These are phyloP conservation scores for Sporisorium exsertum DNA, from an alignment of 1,284 basidiomycete genomes.

Conservation along the genomic window DNA sequence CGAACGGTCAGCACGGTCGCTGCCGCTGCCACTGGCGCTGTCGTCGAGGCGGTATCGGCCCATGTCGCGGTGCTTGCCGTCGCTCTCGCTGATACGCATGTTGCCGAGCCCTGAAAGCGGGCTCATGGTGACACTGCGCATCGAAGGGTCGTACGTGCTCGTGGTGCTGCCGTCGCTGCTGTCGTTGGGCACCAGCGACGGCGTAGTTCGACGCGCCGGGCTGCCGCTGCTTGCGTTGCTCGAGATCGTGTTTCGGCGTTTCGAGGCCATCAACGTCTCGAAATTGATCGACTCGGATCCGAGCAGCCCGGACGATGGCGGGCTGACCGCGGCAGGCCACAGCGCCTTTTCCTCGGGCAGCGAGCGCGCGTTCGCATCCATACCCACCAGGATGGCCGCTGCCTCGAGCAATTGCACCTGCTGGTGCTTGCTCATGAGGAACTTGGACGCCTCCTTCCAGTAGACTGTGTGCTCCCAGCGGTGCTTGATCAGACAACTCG, in stretches of 20 bases:
- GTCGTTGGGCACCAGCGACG: constrained; percentile 45
- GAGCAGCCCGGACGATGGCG: constrained; percentile 70
- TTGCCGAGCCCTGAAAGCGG: constrained; percentile 47
- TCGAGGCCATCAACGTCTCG: constrained; percentile 66
- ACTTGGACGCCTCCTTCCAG: constrained; percentile 95
- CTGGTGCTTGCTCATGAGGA: constrained; percentile 94
- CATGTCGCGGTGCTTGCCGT: constrained; percentile 22
- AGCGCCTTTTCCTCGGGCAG: constrained; percentile 90
- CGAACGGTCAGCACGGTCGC: constrained; percentile 43
- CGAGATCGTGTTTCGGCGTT: constrained; percentile 48
- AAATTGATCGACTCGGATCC: constrained; percentile 70
- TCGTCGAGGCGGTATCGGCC: constrained; percentile 42
- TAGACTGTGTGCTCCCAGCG: constrained; percentile 97
- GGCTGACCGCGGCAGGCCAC: constrained; percentile 74
- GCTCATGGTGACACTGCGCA: constrained; percentile 48
- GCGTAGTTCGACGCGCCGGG: constrained; percentile 44
- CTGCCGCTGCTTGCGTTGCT: constrained; percentile 44
- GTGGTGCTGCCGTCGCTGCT: constrained; percentile 51
- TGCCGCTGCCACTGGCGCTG: constrained; percentile 35
- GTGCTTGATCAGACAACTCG: constrained; percentile 93
- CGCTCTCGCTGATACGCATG: constrained; percentile 35
- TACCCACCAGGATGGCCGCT: constrained; percentile 84
- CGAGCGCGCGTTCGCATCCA: constrained; percentile 76
- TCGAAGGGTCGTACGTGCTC: constrained; percentile 47
- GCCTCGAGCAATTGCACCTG: constrained; percentile 98